Conservation (phyloP, 306 rosid genomes). For the Chamaecrista fasciculata region DNA sequence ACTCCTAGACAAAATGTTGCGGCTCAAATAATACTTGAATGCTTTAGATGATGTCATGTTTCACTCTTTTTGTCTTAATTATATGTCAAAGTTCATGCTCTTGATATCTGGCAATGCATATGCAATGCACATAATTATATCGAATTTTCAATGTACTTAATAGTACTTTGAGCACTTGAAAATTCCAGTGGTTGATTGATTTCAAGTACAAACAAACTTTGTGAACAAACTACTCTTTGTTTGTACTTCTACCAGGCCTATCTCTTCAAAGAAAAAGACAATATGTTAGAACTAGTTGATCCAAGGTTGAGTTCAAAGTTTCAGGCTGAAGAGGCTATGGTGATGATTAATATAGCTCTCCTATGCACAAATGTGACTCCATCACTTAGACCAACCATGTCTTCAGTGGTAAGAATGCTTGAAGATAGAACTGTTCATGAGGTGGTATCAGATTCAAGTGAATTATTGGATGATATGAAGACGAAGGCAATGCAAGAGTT, state of each 20-base stretch:
- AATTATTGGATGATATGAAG: conserved; percentile 28
- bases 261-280: conserved; percentile 38
- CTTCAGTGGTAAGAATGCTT: conserved; percentile 20
- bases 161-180: not conserved
- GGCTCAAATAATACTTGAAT: too few relatives aligned
- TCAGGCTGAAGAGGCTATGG: conserved; percentile 24
- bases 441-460: conserved; percentile 19
- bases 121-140: too few relatives aligned
- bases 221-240: not conserved
- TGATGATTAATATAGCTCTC: conserved; percentile 44
- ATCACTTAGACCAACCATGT: conserved; percentile 39
- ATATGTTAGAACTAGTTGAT: conserved; percentile 40
- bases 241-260: conserved; percentile 9
- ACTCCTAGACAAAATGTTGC: too few relatives aligned
- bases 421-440: conserved; percentile 37
- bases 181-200: not conserved
- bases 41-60: not conserved
- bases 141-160: not conserved
- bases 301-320: conserved; percentile 32
- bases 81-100: not conserved
- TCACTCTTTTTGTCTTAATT: too few relatives aligned
- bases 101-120: not conserved
- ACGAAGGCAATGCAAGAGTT: conserved; percentile 13
- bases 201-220: not conserved
- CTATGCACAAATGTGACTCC: conserved; percentile 36